Base-by-base conservation (phyloP, 768 basidiomycete species). In the Butyriboletus loyo region DNA sequence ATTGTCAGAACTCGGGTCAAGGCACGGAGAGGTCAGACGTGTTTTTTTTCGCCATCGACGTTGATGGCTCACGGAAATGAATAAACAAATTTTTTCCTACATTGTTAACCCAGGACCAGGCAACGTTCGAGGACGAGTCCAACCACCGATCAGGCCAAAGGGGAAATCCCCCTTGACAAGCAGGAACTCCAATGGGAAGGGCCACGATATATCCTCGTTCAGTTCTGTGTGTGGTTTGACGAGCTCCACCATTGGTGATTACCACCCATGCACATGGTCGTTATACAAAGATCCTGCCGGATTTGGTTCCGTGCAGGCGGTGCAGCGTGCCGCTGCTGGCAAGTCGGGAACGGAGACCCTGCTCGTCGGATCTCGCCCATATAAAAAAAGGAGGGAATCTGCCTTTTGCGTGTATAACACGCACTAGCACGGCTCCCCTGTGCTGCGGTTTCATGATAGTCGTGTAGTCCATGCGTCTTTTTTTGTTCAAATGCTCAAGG, bases 341-440 rank as follows among this genome's bases (percentile, higher is more conserved):
- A 86, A 35, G 88, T 91, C 10, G 89, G 87, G 42, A 49, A 91
- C 83, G 24, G 89, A 92, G 31, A 48, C 38, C 50, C 62, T 48
- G 71, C 85, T 87, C 6, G 85, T 89, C 0, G 96, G 96, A 56
- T 84, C 90, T 58, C 95, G 84, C 27, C 92, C 88, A 90, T 89
- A 66, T 91, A 92, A 66, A 78, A 49, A 45, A 47, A 49, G 63
- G 78, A 17, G 92, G 83, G 64, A 89, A 86, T 73, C 92, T 93
- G 68, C 83, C 83, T 73, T 85, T 85, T 67, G 45, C 38, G 65
- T 56, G 52, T 35, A 36, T 22, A 37, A 53, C 61, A 64, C 50
- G 76, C 98, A 93, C 72, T 92, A 75, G 66, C 87, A 73, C 21
- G 92, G 95, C 73, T 88, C 77, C 62, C 84, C 83, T 31, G 92